These are phyloP conservation scores for Geotrichum europaeum DNA, from an alignment of 1,139 yeast species.

Conservation along the genomic window DNA sequence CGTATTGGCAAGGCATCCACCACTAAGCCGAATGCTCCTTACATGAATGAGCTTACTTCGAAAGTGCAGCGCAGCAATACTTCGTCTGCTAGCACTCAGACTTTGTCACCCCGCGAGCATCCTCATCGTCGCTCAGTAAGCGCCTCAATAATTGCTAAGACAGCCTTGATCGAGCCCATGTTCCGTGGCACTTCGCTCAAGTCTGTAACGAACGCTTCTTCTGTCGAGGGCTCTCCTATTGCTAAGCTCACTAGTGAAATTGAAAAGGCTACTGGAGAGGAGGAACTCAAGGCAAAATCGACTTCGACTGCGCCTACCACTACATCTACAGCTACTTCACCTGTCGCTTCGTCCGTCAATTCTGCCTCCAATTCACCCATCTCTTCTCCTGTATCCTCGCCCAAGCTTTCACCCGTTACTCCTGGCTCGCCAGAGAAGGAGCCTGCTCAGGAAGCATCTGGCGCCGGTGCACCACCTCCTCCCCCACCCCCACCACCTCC, in stretches of 20 bases:
- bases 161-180: conserved; percentile 7
- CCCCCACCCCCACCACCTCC: conserved; percentile 30
- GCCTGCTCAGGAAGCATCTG: not conserved
- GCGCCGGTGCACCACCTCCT: conserved; percentile 27
- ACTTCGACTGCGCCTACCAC: conserved; percentile 36
- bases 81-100: not conserved
- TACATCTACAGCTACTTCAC: conserved; percentile 10
- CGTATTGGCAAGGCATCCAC: conserved; percentile 18
- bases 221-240: not conserved
- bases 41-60: conserved; percentile 12
- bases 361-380: conserved; percentile 5
- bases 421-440: not conserved
- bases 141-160: conserved; percentile 8
- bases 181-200: conserved; percentile 1
- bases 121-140: conserved; percentile 14
- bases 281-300: conserved; percentile 17
- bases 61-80: conserved; percentile 9
- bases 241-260: not conserved
- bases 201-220: not conserved
- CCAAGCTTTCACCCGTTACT: conserved; percentile 21
- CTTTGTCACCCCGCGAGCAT: not conserved
- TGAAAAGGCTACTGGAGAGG: not conserved
- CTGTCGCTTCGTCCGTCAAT: conserved; percentile 15
- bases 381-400: conserved; percentile 25
- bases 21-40: conserved; percentile 1